Conservation (phyloP, 495 filamentous ascomycete species). For the Penicillium chermesinum region DNA sequence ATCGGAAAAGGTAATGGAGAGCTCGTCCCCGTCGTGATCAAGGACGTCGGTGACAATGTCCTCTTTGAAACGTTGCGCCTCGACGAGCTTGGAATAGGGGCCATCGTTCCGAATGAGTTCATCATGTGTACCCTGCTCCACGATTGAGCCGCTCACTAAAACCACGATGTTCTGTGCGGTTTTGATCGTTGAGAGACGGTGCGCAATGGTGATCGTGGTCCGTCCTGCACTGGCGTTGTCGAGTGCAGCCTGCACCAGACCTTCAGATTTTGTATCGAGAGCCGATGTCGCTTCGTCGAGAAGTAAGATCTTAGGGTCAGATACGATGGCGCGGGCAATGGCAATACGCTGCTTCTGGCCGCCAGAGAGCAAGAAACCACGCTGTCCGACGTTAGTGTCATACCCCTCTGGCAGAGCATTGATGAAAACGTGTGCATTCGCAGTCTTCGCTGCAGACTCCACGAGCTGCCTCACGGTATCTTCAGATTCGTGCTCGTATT, state of each 20-base stretch:
- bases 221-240: slow-evolving; percentile 78
- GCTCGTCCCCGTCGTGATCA: background rate
- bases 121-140: slow-evolving; percentile 66
- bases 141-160: slow-evolving; percentile 67
- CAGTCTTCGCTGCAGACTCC: slow-evolving; percentile 71
- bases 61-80: slow-evolving; percentile 63
- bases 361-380: slow-evolving; percentile 81
- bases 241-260: slow-evolving; percentile 83
- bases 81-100: slow-evolving; percentile 45
- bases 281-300: slow-evolving; percentile 90
- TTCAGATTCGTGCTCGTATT: slow-evolving; percentile 53
- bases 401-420: slow-evolving; percentile 74
- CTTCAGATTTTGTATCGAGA: slow-evolving; percentile 86
- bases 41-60: background rate
- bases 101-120: slow-evolving; percentile 53
- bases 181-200: slow-evolving; percentile 86
- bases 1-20: background rate
- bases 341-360: slow-evolving; percentile 92
- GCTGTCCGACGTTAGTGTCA: slow-evolving; percentile 85
- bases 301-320: slow-evolving; percentile 82
- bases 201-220: slow-evolving; percentile 90
- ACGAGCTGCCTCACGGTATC: slow-evolving; percentile 63
- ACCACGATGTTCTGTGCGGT: slow-evolving; percentile 89
- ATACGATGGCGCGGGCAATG: slow-evolving; percentile 80
- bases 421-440: slow-evolving; percentile 88